Base-by-base conservation (phyloP, 257 asterid species). In the Cynanchum wilfordii region DNA sequence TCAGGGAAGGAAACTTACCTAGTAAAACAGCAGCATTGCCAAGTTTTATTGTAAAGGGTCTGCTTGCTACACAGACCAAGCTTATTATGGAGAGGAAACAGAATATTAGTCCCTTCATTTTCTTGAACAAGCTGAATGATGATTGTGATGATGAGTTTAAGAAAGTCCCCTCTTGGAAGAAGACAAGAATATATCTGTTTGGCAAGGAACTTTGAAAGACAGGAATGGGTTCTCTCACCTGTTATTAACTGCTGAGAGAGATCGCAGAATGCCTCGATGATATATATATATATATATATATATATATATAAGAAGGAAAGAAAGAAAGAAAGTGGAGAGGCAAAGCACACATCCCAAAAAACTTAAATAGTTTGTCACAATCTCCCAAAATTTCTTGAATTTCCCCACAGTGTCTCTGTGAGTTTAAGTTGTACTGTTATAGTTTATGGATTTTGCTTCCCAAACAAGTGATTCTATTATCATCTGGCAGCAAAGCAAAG, bases 61-160 rank as follows among this genome's bases (percentile, higher is more conserved):
- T 87, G 80, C 84, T 77, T 71, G 82, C 70, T 25, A 68, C 85
- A 63, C 79, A 76, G 66, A 62, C 79, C 80, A 87, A 82, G 59
- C 79, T 30, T 30, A 86, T 62, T 29, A 84, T 54, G 55, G 84
- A 63, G 68, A 80, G 20, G 36, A 84, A 69, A 68, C 54, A 70
- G 30, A 5, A 79, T n/a, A 78, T 74, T 73, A 74, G 82, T 76
- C 70, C 52, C 74, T 79, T 77, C 90, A 86, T 87, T 78, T 42
- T 69, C 74, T 62, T 13, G 52, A 17, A 55, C 47, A n/a, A 74
- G 60, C 69, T 66, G 78, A 66, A 70, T 51, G 55, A 71, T 79
- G 76, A 68, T 73, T 63, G 77, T 58, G 77, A 57, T 72, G 71
- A 67, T 52, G 56, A 10, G 54, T n/a, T 33, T 70, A 24, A 29